Evolutionary conservation across 164 flowering plant species (phyloP).

Genomic region (Pachysandra terminalis): DNA sequence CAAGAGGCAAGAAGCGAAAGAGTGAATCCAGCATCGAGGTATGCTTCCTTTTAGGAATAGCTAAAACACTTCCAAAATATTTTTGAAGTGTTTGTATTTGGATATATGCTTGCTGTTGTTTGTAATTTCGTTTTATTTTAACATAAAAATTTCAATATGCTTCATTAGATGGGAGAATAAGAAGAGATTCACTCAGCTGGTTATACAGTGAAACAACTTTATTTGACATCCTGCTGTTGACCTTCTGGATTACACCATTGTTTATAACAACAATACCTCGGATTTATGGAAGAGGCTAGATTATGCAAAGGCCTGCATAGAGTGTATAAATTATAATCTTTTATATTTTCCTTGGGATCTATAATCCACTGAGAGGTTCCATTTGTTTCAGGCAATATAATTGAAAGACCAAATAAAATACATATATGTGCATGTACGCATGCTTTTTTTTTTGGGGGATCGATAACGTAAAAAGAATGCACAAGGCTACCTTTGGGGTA

Average conservation of each 20-base stretch:
- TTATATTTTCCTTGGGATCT: too few relatives aligned
- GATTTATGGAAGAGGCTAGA: too few relatives aligned
- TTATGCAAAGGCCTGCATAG: too few relatives aligned
- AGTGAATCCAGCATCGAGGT: constrained; percentile 56
- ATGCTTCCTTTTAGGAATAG: constrained; percentile 1
- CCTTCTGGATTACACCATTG: background rate
- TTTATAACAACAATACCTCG: too few relatives aligned
- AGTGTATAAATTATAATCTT: too few relatives aligned
- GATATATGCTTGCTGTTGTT: background rate
- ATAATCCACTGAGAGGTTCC: too few relatives aligned
- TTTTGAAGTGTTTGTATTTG: background rate
- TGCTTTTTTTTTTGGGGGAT: too few relatives aligned
- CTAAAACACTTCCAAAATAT: background rate
- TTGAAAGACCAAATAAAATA: too few relatives aligned
- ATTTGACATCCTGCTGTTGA: background rate
- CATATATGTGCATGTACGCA: too few relatives aligned
- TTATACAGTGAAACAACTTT: background rate
- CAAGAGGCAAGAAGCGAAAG: constrained; percentile 71
- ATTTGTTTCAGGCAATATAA: too few relatives aligned
- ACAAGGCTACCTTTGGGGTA: too few relatives aligned
- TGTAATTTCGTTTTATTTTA: background rate
- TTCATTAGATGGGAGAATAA: background rate
- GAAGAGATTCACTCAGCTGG: background rate
- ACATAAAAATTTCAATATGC: background rate
- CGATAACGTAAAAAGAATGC: too few relatives aligned